A percentile compares a stretch with the other conserved stretches of the same genome.
Conservation (phyloP, 805 yeast genomes). For the Schizosaccharomyces lindneri region DNA sequence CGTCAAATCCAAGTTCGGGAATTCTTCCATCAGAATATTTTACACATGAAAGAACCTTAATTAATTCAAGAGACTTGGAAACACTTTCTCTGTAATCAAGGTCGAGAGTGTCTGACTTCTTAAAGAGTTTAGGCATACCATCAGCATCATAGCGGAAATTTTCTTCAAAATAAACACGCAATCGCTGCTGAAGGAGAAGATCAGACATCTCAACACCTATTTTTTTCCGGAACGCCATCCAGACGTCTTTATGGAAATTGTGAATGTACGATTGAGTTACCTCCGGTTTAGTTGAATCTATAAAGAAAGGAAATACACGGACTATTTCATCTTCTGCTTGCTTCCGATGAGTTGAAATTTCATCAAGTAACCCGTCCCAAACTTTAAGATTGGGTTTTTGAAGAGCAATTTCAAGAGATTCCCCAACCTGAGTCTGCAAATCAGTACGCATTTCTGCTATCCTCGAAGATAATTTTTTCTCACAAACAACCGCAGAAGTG, state of each 20-base stretch:
- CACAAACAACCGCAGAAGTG: slow-evolving; percentile 14
- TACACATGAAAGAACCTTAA: slow-evolving; percentile 39
- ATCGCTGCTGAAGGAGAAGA: slow-evolving; percentile 19
- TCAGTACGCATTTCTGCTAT: slow-evolving; percentile 8
- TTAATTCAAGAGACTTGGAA: slow-evolving; percentile 25
- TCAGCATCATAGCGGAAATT: slow-evolving; percentile 58
- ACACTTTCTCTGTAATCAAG: slow-evolving; percentile 34
- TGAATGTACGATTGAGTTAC: slow-evolving; percentile 5
- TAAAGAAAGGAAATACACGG: neutral
- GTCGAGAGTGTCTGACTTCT: slow-evolving; percentile 48
- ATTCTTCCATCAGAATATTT: slow-evolving; percentile 18
- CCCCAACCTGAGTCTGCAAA: slow-evolving; percentile 6
- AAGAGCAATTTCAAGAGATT: slow-evolving; percentile 5
- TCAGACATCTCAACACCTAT: slow-evolving; percentile 13
- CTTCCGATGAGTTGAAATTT: slow-evolving; percentile 15
- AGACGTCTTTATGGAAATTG: neutral
- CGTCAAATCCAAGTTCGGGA: slow-evolving; percentile 18
- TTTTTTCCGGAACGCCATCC: neutral
- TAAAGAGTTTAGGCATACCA: slow-evolving; percentile 66
- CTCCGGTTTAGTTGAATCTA: slow-evolving; percentile 5
- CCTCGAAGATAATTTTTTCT: slow-evolving; percentile 20
- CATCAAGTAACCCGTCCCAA: slow-evolving; percentile 34
- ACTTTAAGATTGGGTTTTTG: slow-evolving; percentile 13
- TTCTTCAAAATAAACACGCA: slow-evolving; percentile 57
- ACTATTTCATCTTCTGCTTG: slow-evolving; percentile 5